phyloP scores from a whole-genome alignment of 1,139 yeast species.

The Kluyveromyces sp. region DNA sequence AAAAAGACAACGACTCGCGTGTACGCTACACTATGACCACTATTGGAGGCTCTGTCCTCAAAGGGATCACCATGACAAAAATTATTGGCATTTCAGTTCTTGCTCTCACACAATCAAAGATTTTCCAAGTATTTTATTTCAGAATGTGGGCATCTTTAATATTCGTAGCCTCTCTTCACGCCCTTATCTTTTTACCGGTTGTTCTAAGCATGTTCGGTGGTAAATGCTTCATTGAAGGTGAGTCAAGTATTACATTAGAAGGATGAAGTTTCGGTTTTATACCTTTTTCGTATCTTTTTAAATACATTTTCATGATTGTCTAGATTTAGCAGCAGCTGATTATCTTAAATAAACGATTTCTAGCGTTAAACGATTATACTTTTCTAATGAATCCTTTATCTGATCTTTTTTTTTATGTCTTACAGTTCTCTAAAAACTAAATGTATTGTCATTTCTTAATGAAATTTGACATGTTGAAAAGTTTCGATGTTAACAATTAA shows the following conservation, averaged over 20 bases:
- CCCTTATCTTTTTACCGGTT: slow-evolving; percentile 72
- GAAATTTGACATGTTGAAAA: no score
- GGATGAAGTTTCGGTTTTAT: background rate
- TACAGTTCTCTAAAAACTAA: no score
- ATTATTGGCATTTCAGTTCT: slow-evolving; percentile 79
- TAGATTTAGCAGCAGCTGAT: no score
- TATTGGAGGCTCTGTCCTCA: slow-evolving; percentile 81
- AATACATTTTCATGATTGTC: background rate
- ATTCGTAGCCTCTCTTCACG: slow-evolving; percentile 66
- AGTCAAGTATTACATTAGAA: background rate
- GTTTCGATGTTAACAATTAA: no score
- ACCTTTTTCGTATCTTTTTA: background rate
- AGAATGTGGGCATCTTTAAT: slow-evolving; percentile 92
- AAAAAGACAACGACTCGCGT: slow-evolving; percentile 30
- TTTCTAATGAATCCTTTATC: no score
- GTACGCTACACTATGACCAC: slow-evolving; percentile 53
- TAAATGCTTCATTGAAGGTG: slow-evolving; percentile 19
- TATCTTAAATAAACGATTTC: no score
- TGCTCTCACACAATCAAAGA: slow-evolving; percentile 78
- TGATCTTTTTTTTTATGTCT: no score
- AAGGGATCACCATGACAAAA: slow-evolving; percentile 87
- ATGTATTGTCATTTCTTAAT: no score
- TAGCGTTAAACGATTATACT: no score
- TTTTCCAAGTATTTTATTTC: slow-evolving; percentile 86
- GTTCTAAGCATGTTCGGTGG: slow-evolving; percentile 62